Percentiles rank a stretch among this genome's conserved stretches.
phyloP scores from a whole-genome alignment of 257 asterid species.

The Scutellaria barbata region DNA sequence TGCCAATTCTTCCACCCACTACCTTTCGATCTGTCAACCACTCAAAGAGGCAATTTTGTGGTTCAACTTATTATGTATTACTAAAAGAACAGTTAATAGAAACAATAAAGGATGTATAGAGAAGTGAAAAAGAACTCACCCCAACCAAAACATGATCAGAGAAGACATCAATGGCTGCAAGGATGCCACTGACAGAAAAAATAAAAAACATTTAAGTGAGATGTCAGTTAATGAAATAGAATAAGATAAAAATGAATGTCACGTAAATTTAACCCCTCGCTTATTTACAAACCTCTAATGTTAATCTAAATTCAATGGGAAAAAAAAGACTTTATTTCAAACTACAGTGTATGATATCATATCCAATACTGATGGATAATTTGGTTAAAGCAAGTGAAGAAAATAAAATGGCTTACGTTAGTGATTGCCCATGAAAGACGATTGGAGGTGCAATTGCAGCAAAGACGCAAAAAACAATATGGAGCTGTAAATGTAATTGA shows the following conservation, averaged over 20 bases:
- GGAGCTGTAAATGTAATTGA: constrained; percentile 66
- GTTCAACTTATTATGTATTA: constrained; percentile 1
- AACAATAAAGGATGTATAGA: constrained; percentile 16
- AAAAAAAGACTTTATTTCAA: not conserved
- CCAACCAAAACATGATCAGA: constrained; percentile 83
- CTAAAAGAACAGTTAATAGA: not conserved
- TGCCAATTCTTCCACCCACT: not conserved
- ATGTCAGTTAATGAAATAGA: not conserved
- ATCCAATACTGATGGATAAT: not conserved
- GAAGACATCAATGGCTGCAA: constrained; percentile 93
- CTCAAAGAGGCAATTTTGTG: not conserved
- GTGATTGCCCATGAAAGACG: constrained; percentile 80
- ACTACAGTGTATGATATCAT: constrained; percentile 11
- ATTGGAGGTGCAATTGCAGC: constrained; percentile 99
- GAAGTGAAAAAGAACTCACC: constrained; percentile 59
- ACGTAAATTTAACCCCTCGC: not conserved
- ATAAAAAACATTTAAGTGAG: constrained; percentile 9
- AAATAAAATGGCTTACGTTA: constrained; percentile 62
- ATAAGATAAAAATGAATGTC: constrained; percentile 2
- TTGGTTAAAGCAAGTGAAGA: constrained; percentile 4
- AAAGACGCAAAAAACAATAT: constrained; percentile 87
- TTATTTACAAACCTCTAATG: constrained; percentile 14
- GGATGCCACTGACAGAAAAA: constrained; percentile 78
- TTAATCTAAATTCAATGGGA: constrained; percentile 8
- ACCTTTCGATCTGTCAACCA: not conserved